Evolutionary conservation across 2,329 filamentous ascomycete genomes (phyloP).

Genomic region (Pseudocercospora macadamiae): DNA sequence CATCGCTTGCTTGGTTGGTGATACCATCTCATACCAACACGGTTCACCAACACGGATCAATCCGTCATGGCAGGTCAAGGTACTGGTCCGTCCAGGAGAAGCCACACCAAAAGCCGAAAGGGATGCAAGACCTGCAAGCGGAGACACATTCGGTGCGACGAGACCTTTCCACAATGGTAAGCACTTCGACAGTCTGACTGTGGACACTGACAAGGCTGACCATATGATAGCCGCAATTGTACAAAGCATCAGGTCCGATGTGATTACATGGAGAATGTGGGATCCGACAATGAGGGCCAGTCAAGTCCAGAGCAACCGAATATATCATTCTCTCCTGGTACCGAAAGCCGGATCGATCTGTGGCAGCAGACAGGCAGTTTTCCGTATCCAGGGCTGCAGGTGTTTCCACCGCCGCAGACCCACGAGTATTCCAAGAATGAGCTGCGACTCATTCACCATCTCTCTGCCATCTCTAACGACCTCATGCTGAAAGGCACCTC

Average conservation of each 20-base stretch:
- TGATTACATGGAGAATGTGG: slow-evolving; percentile 89
- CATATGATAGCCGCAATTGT: slow-evolving; percentile 77
- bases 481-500: slow-evolving; percentile 72
- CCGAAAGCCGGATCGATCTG: slow-evolving; percentile 76
- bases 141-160: slow-evolving; percentile 95
- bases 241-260: slow-evolving; percentile 98
- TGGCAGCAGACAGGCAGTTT: slow-evolving; percentile 86
- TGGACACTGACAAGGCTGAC: slow-evolving; percentile 3
- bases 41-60: not conserved
- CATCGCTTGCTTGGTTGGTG: slow-evolving; percentile 2
- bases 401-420: slow-evolving; percentile 75
- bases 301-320: slow-evolving; percentile 58
- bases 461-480: slow-evolving; percentile 82
- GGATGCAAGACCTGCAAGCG: slow-evolving; percentile 98
- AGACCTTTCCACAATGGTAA: slow-evolving; percentile 96
- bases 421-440: slow-evolving; percentile 75
- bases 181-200: slow-evolving; percentile 30
- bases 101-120: slow-evolving; percentile 98
- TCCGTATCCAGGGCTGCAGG: slow-evolving; percentile 78
- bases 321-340: slow-evolving; percentile 83
- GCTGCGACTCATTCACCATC: slow-evolving; percentile 85
- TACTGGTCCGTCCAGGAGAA: slow-evolving; percentile 85
- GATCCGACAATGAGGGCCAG: slow-evolving; percentile 62
- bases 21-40: too few species aligned
- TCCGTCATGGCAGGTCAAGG: slow-evolving; percentile 82